phyloP scores from a whole-genome alignment of 31 red algal species.

The Porphyra umbilicalis region DNA sequence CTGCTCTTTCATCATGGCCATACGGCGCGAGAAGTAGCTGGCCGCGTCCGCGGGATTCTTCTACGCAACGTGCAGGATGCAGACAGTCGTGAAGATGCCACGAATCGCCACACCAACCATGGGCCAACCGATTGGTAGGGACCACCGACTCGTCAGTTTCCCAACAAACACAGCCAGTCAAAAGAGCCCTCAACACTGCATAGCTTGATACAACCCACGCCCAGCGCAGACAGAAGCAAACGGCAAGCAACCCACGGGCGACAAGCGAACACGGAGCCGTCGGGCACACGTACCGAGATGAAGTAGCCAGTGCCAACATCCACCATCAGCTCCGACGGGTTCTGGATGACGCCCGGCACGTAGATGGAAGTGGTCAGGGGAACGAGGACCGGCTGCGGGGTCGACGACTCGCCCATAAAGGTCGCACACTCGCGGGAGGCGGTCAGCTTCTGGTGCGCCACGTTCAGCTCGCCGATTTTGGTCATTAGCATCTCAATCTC shows the following conservation, averaged over 20 bases:
- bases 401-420: constrained; percentile 25
- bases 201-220: no score
- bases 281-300: constrained; percentile 18
- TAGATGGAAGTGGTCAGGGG: constrained; percentile 77
- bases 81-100: no score
- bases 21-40: constrained; percentile 43
- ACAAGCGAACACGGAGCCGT: no score
- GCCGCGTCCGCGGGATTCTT: constrained; percentile 42
- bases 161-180: no score
- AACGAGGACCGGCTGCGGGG: constrained; percentile 31
- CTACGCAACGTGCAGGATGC: constrained; percentile 6
- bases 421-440: constrained; percentile 47
- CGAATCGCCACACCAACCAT: no score
- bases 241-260: no score
- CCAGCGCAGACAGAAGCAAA: no score
- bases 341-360: constrained; percentile 41
- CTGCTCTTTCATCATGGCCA: constrained; percentile 59
- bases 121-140: no score
- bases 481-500: constrained; percentile 68
- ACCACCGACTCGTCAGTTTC: no score
- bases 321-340: constrained; percentile 47
- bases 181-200: no score
- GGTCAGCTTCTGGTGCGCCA: constrained; percentile 40
- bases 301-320: constrained; percentile 83
- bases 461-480: constrained; percentile 41